Percentiles rank a stretch among this genome's conserved stretches.
Evolutionary conservation across 2,329 filamentous ascomycete species (phyloP).

Genomic region (Pseudogymnoascus verrucosus): DNA sequence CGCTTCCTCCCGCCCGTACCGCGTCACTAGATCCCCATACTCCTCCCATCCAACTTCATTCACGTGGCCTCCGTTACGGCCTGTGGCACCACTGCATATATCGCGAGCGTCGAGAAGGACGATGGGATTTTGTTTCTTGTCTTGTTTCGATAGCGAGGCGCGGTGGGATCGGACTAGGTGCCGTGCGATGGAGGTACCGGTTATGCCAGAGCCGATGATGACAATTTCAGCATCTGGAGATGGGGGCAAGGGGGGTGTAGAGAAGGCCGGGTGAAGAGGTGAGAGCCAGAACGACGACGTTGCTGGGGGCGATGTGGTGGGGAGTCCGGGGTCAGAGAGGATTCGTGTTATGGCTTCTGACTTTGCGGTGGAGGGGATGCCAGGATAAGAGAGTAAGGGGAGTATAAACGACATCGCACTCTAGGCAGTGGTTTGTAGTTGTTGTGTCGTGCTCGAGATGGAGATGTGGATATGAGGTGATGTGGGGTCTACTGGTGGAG

Average conservation of each 20-base stretch:
- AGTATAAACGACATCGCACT: background rate
- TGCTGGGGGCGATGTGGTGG: slow-evolving; percentile 28
- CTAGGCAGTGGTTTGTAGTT: background rate
- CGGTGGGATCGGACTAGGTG: background rate
- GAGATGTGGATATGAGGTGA: background rate
- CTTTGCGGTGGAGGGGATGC: background rate
- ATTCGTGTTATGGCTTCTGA: slow-evolving; percentile 18
- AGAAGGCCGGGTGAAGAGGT: slow-evolving; percentile 36
- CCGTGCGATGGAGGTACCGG: slow-evolving; percentile 35
- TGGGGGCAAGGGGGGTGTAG: slow-evolving; percentile 28
- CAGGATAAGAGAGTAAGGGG: background rate
- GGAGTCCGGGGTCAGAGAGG: slow-evolving; percentile 32
- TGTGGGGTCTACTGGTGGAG: background rate
- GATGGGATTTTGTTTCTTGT: slow-evolving; percentile 21
- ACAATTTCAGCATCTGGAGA: slow-evolving; percentile 38
- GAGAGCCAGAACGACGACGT: slow-evolving; percentile 39
- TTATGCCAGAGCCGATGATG: slow-evolving; percentile 49
- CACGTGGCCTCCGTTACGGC: slow-evolving; percentile 45
- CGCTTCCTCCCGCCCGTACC: slow-evolving; percentile 31
- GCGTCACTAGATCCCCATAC: slow-evolving; percentile 29
- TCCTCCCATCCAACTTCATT: slow-evolving; percentile 38
- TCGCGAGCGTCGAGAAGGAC: slow-evolving; percentile 44
- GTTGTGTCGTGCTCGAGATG: background rate
- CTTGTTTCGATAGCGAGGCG: background rate
- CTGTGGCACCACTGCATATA: slow-evolving; percentile 44